Conservation (phyloP, 2,329 filamentous ascomycete genomes). For the Grosmannia penicillata region DNA sequence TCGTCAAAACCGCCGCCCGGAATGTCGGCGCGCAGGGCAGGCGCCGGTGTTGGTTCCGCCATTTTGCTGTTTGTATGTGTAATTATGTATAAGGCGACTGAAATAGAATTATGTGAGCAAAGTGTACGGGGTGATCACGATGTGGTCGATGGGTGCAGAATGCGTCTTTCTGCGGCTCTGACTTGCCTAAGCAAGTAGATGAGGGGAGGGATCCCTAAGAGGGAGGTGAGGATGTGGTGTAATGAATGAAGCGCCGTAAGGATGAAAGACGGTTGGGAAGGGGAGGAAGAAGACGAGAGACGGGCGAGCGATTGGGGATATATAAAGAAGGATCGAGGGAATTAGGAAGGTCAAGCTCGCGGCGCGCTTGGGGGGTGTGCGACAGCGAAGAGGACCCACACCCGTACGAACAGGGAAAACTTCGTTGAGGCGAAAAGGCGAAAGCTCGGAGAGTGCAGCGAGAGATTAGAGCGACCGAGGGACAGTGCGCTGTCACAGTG, state of each 20-base stretch:
- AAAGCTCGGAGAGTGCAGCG: background rate
- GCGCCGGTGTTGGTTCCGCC: conserved; percentile 39
- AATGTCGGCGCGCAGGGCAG: conserved; percentile 48
- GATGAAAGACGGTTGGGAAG: background rate
- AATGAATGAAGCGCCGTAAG: conserved; percentile 1
- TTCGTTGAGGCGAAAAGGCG: background rate
- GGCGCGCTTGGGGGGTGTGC: conserved; percentile 6
- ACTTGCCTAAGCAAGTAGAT: conserved; percentile 3
- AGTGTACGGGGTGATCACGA: background rate
- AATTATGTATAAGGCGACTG: background rate
- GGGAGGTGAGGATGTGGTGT: background rate
- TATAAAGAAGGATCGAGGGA: conserved; percentile 5
- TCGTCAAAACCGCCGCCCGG: conserved; percentile 52
- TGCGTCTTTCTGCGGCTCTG: conserved; percentile 8
- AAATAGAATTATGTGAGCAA: background rate
- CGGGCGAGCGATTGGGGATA: background rate
- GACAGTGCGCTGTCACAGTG: conserved; percentile 2
- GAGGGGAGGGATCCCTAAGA: background rate
- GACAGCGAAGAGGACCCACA: background rate
- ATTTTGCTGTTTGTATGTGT: conserved; percentile 19
- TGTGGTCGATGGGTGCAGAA: conserved; percentile 1
- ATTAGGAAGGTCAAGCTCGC: conserved; percentile 1
- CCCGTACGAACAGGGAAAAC: background rate
- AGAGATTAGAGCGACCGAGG: background rate
- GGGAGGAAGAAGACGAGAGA: conserved; percentile 1